A percentile compares a stretch with the other conserved stretches of the same genome.
Evolutionary conservation across 2,329 filamentous ascomycete species (phyloP).

Genomic region (Sphaerulina populicola): DNA sequence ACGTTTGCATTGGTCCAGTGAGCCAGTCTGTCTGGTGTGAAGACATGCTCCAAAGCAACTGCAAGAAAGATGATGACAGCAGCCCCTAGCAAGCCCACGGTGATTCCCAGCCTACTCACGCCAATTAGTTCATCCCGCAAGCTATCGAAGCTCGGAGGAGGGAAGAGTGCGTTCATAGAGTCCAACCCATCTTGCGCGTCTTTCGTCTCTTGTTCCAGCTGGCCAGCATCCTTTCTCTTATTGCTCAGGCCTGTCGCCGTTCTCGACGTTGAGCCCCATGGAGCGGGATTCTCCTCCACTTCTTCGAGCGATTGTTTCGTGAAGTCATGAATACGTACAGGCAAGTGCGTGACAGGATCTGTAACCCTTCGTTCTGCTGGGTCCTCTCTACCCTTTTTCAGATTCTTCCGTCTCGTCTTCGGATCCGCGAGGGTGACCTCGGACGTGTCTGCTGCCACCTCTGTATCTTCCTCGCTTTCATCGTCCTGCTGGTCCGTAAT

Average conservation of each 20-base stretch:
- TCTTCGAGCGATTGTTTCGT: slow-evolving; percentile 53
- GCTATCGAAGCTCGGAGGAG: slow-evolving; percentile 45
- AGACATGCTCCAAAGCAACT: slow-evolving; percentile 20
- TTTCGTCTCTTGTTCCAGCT: slow-evolving; percentile 38
- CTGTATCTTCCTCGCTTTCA: slow-evolving; percentile 17
- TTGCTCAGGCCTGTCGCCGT: slow-evolving; percentile 41
- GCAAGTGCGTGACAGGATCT: slow-evolving; percentile 64
- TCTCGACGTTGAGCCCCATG: slow-evolving; percentile 34
- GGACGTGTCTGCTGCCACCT: slow-evolving; percentile 38
- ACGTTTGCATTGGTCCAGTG: slow-evolving; percentile 8
- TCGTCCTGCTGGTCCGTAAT: slow-evolving; percentile 11
- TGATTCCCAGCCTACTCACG: slow-evolving; percentile 41
- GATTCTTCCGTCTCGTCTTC: slow-evolving; percentile 42
- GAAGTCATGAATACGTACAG: slow-evolving; percentile 59
- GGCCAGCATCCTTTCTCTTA: slow-evolving; percentile 39
- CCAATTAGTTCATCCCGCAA: slow-evolving; percentile 39
- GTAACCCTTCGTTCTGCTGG: slow-evolving; percentile 54
- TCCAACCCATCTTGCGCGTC: slow-evolving; percentile 39
- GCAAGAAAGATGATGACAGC: slow-evolving; percentile 29
- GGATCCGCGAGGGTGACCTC: slow-evolving; percentile 37
- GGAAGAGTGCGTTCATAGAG: slow-evolving; percentile 46
- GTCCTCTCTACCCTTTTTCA: slow-evolving; percentile 44
- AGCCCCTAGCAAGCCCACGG: slow-evolving; percentile 33
- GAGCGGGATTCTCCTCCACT: slow-evolving; percentile 40
- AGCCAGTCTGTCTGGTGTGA: slow-evolving; percentile 10